phyloP scores from a whole-genome alignment of 768 basidiomycete species.

The Pleurotus tuoliensis region DNA sequence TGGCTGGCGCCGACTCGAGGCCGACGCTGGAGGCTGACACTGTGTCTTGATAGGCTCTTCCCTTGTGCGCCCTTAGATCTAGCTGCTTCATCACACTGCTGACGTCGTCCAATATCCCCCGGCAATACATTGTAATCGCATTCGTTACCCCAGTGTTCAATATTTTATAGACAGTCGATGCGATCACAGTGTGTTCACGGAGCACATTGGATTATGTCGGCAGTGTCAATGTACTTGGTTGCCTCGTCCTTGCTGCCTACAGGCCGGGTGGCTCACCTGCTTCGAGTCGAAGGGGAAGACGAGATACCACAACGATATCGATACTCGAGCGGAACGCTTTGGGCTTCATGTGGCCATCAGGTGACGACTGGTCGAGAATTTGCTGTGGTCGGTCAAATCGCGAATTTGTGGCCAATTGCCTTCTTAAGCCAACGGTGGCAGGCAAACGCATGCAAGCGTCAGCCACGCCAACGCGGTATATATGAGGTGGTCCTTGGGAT shows the following conservation, averaged over 20 bases:
- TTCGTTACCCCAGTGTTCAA: too few relatives aligned
- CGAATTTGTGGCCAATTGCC: slow-evolving; percentile 3
- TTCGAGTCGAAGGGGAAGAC: slow-evolving; percentile 54
- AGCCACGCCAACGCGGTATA: slow-evolving; percentile 2
- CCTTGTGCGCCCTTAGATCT: not conserved
- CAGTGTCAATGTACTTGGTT: too few relatives aligned
- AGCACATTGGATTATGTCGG: too few relatives aligned
- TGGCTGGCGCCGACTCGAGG: not conserved
- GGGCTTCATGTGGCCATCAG: not conserved
- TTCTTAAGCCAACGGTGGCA: not conserved
- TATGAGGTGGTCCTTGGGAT: not conserved
- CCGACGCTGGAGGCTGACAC: not conserved
- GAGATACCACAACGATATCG: slow-evolving; percentile 37
- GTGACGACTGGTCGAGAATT: not conserved
- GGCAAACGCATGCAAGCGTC: slow-evolving; percentile 1
- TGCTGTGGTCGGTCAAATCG: not conserved
- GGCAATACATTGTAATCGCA: too few relatives aligned
- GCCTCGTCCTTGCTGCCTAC: slow-evolving; percentile 13
- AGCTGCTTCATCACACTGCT: not conserved
- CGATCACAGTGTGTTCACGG: too few relatives aligned
- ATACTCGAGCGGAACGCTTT: too few relatives aligned
- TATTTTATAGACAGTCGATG: too few relatives aligned
- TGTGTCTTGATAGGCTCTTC: not conserved
- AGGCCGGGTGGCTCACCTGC: slow-evolving; percentile 65
- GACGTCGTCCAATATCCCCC: too few relatives aligned